Base-by-base conservation (phyloP, 129 eudicot species). In the Solidago caesia region DNA sequence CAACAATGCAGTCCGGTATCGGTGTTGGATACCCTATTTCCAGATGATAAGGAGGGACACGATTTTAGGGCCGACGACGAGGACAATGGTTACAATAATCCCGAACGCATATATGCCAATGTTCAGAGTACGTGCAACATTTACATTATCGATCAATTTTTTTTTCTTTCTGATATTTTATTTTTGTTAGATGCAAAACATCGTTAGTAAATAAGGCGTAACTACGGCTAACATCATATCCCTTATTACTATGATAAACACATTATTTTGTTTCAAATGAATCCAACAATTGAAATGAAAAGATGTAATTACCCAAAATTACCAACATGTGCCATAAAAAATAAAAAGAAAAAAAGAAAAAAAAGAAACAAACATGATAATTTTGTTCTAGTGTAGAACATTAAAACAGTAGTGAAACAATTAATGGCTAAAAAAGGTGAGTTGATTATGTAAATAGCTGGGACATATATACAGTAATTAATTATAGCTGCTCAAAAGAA, bases 1-100 rank as follows among this genome's bases (percentile, higher is more conserved):
- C 95, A 92, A 51, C 98, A 87, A 65, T 83, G 82, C 45, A 92
- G 98, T 58, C 98, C 98, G 1, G 98, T 94, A 60, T 94, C 98
- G 4, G 92, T 94, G 9, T 71, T 94, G 77, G 98, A 90, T 65
- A 89, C 89, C 6, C 82, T 84, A 2, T 90, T 84, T 52, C 96
- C 88, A 39, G 92, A 84, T 6, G 89, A 87, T 39, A 87, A 85
- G 6, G 89, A 78, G 66, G 86, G 64, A 67, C 86, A 48, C 6
- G 85, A 87, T 55, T 42, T 66, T 2, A 80, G 33, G 21, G 79
- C 74, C 8, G 73, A 49, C 4, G 81, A 49, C 4, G 81, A 84
- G 8, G 83, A 75, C 1, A 81, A 82, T 11, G 82, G 68, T 70
- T 83, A 77, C 39, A 33, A 33, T 64, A 85, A 84, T 72, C 49